These are phyloP conservation scores for Paracamarosporium sp. DNA, from an alignment of 2,329 filamentous ascomycete genomes.

Conservation along the genomic window DNA sequence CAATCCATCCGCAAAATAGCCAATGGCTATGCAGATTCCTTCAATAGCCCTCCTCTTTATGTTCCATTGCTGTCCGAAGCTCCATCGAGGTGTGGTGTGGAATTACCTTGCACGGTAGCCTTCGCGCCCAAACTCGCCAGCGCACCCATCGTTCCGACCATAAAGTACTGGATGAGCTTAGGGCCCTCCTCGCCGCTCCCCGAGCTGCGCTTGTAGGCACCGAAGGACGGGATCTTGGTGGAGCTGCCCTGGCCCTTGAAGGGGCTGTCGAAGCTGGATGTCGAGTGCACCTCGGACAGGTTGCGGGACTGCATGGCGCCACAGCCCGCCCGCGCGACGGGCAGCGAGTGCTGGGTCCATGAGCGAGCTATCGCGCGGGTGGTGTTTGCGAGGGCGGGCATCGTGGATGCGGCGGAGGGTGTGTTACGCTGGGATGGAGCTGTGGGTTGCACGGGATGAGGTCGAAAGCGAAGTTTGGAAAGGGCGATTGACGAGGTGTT, in stretches of 20 bases:
- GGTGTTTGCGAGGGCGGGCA: constrained; percentile 57
- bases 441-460: constrained; percentile 26
- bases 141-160: constrained; percentile 95
- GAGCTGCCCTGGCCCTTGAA: constrained; percentile 59
- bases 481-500: constrained; percentile 14
- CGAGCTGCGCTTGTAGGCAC: constrained; percentile 79
- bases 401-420: constrained; percentile 46
- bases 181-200: constrained; percentile 69
- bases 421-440: constrained; percentile 28
- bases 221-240: constrained; percentile 85
- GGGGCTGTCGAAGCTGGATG: constrained; percentile 59
- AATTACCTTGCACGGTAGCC: constrained; percentile 94
- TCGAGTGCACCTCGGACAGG: constrained; percentile 44
- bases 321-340: constrained; percentile 53
- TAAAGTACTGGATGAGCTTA: constrained; percentile 95
- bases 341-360: constrained; percentile 55
- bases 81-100: constrained; percentile 13
- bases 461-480: constrained; percentile 19
- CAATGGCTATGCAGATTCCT: constrained; percentile 33
- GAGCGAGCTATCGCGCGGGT: constrained; percentile 55
- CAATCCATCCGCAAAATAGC: constrained; percentile 37
- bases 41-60: not conserved
- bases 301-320: constrained; percentile 54
- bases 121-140: constrained; percentile 93
- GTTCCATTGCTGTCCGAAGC: constrained; percentile 13